phyloP scores from a whole-genome alignment of 2,329 filamentous ascomycete genomes.

The Microdochium nivale region DNA sequence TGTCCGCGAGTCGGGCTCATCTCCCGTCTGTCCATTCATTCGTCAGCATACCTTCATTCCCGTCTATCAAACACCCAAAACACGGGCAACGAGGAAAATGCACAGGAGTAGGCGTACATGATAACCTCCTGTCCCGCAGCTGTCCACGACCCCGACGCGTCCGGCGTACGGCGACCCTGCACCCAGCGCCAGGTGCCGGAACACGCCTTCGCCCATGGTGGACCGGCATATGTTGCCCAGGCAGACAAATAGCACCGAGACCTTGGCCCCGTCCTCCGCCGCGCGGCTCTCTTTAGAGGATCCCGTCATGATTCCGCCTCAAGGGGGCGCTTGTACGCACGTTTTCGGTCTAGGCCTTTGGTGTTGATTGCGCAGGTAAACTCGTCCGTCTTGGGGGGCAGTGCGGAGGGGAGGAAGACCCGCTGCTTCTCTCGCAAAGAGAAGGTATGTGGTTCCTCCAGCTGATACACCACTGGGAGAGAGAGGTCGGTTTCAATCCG shows the following conservation, averaged over 20 bases:
- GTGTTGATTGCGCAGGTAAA: too few species aligned
- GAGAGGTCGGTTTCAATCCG: too few species aligned
- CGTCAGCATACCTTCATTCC: not conserved
- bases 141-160: slow-evolving; percentile 65
- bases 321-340: too few species aligned
- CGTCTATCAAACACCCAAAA: not conserved
- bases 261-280: slow-evolving; percentile 15
- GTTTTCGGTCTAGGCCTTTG: too few species aligned
- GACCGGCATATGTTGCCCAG: slow-evolving; percentile 93
- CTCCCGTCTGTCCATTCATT: slow-evolving; percentile 50
- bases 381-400: too few species aligned
- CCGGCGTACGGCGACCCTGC: slow-evolving; percentile 42
- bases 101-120: not conserved
- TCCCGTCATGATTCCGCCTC: too few species aligned
- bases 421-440: too few species aligned
- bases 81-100: not conserved
- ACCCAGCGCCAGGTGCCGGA: slow-evolving; percentile 60
- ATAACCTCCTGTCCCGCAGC: slow-evolving; percentile 65
- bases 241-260: slow-evolving; percentile 89
- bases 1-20: slow-evolving; percentile 72
- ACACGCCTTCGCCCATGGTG: slow-evolving; percentile 94
- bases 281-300: not conserved
- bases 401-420: too few species aligned
- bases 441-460: too few species aligned
- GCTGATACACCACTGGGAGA: too few species aligned